Evolutionary conservation across 164 flowering plant species (phyloP).

Genomic region (Nymphaea colorata): DNA sequence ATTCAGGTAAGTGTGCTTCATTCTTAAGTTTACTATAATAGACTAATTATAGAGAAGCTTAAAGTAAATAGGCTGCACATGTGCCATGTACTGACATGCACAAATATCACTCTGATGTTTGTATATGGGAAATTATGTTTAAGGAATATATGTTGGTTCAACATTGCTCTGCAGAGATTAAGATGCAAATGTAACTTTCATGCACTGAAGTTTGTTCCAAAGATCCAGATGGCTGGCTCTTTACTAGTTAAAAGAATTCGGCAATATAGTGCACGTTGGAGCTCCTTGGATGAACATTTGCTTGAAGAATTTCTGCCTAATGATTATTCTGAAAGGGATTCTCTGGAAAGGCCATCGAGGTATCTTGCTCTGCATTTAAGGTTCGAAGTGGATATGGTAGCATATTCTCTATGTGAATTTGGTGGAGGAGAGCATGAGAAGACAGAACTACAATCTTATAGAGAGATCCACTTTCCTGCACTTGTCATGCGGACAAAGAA

Average conservation of each 20-base stretch:
- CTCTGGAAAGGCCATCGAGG: constrained; percentile 22
- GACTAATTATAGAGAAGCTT: too few species aligned
- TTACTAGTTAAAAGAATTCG: constrained; percentile 64
- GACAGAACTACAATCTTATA: constrained; percentile 69
- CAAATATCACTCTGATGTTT: too few species aligned
- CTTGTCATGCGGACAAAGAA: constrained; percentile 57
- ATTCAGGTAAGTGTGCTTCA: constrained; percentile 45
- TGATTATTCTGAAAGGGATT: constrained; percentile 14
- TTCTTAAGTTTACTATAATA: too few species aligned
- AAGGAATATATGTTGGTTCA: too few species aligned
- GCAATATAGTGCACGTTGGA: constrained; percentile 23
- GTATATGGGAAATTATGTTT: too few species aligned
- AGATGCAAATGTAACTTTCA: constrained; percentile 97
- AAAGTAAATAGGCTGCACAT: too few species aligned
- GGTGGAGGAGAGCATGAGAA: constrained; percentile 83
- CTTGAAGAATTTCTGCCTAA: constrained; percentile 48
- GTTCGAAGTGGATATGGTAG: constrained; percentile 95
- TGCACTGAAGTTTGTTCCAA: constrained; percentile 79
- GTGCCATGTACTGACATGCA: too few species aligned
- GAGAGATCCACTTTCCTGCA: constrained; percentile 76
- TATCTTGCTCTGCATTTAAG: constrained; percentile 92
- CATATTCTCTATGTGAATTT: constrained; percentile 88
- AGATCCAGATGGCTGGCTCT: constrained; percentile 65
- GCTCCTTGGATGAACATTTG: constrained; percentile 52
- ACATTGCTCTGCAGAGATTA: constrained; percentile 43